Base-by-base conservation (phyloP, 2,329 filamentous ascomycete species). In the Colletotrichum tabaci region DNA sequence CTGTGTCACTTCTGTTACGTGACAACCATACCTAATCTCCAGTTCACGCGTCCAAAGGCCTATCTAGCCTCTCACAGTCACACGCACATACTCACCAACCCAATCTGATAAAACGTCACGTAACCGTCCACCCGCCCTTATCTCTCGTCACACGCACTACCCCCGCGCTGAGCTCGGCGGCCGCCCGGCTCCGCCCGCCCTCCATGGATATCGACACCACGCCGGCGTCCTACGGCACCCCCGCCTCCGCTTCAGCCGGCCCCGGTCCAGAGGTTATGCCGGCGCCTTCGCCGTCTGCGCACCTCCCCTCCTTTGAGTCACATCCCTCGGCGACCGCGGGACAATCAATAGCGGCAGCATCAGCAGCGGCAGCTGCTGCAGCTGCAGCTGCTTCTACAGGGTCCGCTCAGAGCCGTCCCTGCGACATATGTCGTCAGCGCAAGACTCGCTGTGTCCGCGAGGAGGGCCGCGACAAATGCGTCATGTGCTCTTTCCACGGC, bases 391-490 rank as follows among this genome's bases (percentile, higher is more conserved):
- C 65, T 7, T 60, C 58, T 21, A 16, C 60, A 69, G 69, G 61
- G 55, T 21, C 71, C 38, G 23, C 66, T 21, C 73, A 74, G 64
- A 73, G 71, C 61, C 84, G 87, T 9, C 87, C 88, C n/a, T 90
- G 88, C 80, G 90, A 92, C 82, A 90, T 89, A 66, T 92, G 90
- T 79, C 86, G 90, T 71, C 85, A 88, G 77, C 87, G 90, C 74
- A 92, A 92, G 82, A 89, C 87, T 74, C 88, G 89, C 75, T 92
- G 90, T 78, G 90, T 91, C 60, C 87, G 90, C 76, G 87, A 91
- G 77, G 87, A 90, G 63, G 87, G 85, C 67, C 86, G 86, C 74
- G 83, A 85, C 53, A 85, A 88, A 74, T 92, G 90, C 77, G 88
- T 91, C 60, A 82, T 92, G 70, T 92, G 90, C 80, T 87, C 88